Percentiles rank a stretch among this genome's conserved stretches.
phyloP scores from a whole-genome alignment of 164 flowering plant species.

The Kalanchoe fedtschenkoi region DNA sequence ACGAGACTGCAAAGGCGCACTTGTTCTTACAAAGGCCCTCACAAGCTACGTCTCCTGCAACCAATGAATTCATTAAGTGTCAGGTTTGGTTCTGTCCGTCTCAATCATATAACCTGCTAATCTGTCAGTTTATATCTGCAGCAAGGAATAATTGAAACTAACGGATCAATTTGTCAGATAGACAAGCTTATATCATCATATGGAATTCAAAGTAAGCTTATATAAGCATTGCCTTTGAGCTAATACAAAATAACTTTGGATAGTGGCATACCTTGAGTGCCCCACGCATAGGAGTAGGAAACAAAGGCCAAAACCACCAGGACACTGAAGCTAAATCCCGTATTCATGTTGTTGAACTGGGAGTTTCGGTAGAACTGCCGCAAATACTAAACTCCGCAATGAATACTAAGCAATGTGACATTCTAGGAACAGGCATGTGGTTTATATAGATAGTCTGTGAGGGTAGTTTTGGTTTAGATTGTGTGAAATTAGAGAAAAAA shows the following conservation, averaged over 20 bases:
- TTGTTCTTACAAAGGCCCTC: conserved; percentile 30
- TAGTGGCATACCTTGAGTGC: background rate
- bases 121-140: too few species aligned
- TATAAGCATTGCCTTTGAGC: background rate
- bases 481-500: background rate
- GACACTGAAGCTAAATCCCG: background rate
- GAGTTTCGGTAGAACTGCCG: background rate
- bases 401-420: background rate
- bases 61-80: background rate
- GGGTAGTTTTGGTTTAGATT: background rate
- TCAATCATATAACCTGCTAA: too few species aligned
- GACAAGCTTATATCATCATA: too few species aligned
- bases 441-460: too few species aligned
- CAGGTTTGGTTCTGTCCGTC: too few species aligned
- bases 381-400: background rate
- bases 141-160: too few species aligned
- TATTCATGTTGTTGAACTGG: background rate
- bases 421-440: background rate
- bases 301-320: background rate
- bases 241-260: background rate
- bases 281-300: background rate
- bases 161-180: too few species aligned
- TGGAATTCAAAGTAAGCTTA: too few species aligned
- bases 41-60: conserved; percentile 35
- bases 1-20: conserved; percentile 57